Conservation (phyloP, 2,329 filamentous ascomycete species). For the Ceratocystis alfenasii region DNA sequence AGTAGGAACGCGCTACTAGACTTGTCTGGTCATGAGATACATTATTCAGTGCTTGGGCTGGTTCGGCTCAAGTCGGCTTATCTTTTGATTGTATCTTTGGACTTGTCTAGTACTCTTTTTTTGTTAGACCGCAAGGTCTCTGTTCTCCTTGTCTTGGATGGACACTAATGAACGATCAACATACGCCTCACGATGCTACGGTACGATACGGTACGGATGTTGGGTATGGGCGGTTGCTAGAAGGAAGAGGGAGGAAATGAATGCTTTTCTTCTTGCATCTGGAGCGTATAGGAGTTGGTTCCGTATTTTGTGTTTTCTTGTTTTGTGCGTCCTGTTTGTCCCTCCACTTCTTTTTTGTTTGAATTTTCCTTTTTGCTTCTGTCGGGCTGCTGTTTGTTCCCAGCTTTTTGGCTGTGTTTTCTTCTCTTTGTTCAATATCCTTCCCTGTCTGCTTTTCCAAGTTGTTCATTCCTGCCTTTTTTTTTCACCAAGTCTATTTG, state of each 20-base stretch:
- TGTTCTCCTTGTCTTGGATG: not conserved
- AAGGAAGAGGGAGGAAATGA: not conserved
- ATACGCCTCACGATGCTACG: conserved; percentile 8
- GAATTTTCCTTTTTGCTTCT: not conserved
- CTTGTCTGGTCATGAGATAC: conserved; percentile 7
- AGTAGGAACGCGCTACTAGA: conserved; percentile 11
- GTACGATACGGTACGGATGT: not conserved
- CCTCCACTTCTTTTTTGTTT: not conserved
- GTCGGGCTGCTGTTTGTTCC: conserved; percentile 21
- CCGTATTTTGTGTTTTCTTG: conserved; percentile 20
- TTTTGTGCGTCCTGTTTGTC: not conserved
- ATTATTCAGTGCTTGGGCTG: not conserved
- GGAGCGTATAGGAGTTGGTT: conserved; percentile 13
- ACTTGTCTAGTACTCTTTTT: conserved; percentile 3
- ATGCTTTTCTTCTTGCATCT: conserved; percentile 1
- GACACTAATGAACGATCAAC: conserved; percentile 2
- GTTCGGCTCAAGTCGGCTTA: not conserved
- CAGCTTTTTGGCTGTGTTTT: conserved; percentile 18
- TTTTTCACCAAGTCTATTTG: not conserved
- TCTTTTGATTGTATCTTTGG: not conserved
- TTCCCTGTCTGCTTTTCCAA: conserved; percentile 19
- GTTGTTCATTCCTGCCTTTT: conserved; percentile 14
- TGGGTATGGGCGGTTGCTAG: too few relatives aligned
- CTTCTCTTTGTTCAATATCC: conserved; percentile 25
- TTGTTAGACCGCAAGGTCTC: not conserved